These are phyloP conservation scores for Hydnomerulius pinastri DNA, from an alignment of 768 basidiomycete genomes.

Conservation along the genomic window DNA sequence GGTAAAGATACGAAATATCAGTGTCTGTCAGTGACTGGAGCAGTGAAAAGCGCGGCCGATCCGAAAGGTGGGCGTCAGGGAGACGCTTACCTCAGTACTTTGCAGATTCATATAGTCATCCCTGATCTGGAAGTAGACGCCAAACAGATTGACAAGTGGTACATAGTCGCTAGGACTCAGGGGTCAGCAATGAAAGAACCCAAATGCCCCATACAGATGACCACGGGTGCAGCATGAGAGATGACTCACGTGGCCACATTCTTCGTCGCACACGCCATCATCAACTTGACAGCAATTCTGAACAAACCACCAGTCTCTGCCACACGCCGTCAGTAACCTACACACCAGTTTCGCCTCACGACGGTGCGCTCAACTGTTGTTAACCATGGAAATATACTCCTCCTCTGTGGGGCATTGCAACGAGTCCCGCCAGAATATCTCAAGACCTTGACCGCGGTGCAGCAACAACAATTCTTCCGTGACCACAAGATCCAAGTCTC, in stretches of 20 bases:
- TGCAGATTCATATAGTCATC: conserved; percentile 97
- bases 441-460: conserved; percentile 93
- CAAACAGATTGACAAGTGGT: conserved; percentile 90
- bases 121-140: conserved; percentile 95
- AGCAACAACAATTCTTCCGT: conserved; percentile 72
- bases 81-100: conserved; percentile 65
- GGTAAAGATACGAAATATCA: neutral
- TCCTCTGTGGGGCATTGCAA: conserved; percentile 91
- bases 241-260: conserved; percentile 56
- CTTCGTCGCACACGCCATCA: conserved; percentile 86
- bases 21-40: neutral
- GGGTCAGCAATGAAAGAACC: neutral
- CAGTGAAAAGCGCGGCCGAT: neutral
- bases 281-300: conserved; percentile 88
- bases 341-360: conserved; percentile 71
- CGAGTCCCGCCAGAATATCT: conserved; percentile 92
- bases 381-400: conserved; percentile 95
- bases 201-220: neutral
- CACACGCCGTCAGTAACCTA: neutral
- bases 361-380: conserved; percentile 67
- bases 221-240: neutral
- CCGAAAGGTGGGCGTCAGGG: neutral
- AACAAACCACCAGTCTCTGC: conserved; percentile 94
- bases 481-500: conserved; percentile 60
- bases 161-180: conserved; percentile 70